A percentile compares a stretch with the other conserved stretches of the same genome.
These are phyloP conservation scores for Trametes polyzona DNA, from an alignment of 1,284 basidiomycete species.

Conservation along the genomic window DNA sequence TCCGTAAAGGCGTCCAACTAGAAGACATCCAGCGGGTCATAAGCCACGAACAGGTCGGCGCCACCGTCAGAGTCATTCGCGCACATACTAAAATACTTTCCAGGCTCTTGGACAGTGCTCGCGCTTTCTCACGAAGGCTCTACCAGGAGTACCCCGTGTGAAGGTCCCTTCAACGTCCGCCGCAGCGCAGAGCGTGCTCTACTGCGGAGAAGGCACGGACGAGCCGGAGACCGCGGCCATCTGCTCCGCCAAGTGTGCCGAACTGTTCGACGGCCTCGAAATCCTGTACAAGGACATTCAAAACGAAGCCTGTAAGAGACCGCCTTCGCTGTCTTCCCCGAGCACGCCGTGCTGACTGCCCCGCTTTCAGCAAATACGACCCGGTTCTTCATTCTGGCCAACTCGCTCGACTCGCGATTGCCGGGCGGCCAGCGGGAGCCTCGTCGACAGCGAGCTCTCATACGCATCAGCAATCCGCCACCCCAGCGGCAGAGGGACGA, in stretches of 20 bases:
- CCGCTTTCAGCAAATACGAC: slow-evolving; percentile 58
- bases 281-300: slow-evolving; percentile 65
- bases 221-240: slow-evolving; percentile 65
- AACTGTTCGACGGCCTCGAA: slow-evolving; percentile 59
- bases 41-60: slow-evolving; percentile 75
- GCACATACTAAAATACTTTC: neutral
- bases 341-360: neutral
- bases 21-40: slow-evolving; percentile 57
- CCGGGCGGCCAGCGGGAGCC: slow-evolving; percentile 23
- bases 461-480: slow-evolving; percentile 39
- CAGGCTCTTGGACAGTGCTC: slow-evolving; percentile 82
- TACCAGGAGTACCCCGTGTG: slow-evolving; percentile 56
- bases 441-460: slow-evolving; percentile 40
- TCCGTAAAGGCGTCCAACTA: slow-evolving; percentile 55
- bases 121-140: slow-evolving; percentile 52
- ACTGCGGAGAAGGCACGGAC: slow-evolving; percentile 34
- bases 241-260: slow-evolving; percentile 65
- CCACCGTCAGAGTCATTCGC: neutral
- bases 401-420: slow-evolving; percentile 32
- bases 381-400: slow-evolving; percentile 61
- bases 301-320: slow-evolving; percentile 54
- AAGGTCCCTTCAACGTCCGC: slow-evolving; percentile 70
- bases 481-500: slow-evolving; percentile 5
- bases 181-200: slow-evolving; percentile 60
- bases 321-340: neutral